These are phyloP conservation scores for Coleophoma cylindrospora DNA, from an alignment of 2,329 filamentous ascomycete species.

Conservation along the genomic window DNA sequence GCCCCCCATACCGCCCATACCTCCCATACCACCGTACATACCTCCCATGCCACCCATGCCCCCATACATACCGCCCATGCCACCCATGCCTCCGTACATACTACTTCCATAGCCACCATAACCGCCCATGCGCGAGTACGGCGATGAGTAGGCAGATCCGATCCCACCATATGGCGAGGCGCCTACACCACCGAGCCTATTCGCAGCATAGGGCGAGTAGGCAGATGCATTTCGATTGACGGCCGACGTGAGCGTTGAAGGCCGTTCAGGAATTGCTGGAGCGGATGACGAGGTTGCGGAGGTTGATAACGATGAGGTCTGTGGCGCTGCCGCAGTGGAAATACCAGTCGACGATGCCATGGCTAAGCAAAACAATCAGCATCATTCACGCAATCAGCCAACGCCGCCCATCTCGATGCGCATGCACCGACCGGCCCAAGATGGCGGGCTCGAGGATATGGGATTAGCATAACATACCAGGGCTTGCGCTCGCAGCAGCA, in stretches of 20 bases:
- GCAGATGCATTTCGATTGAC: slow-evolving; percentile 86
- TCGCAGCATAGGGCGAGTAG: slow-evolving; percentile 62
- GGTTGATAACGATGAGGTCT: slow-evolving; percentile 35
- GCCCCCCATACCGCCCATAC: slow-evolving; percentile 26
- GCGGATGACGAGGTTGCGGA: slow-evolving; percentile 31
- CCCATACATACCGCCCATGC: background rate
- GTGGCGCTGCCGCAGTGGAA: slow-evolving; percentile 34
- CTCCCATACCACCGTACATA: slow-evolving; percentile 39
- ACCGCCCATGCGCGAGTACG: slow-evolving; percentile 38
- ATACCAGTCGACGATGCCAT: slow-evolving; percentile 30
- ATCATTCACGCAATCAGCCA: slow-evolving; percentile 2
- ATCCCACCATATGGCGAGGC: slow-evolving; percentile 27
- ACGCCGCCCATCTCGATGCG: slow-evolving; percentile 2
- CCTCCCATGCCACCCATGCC: slow-evolving; percentile 43
- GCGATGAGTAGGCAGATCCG: slow-evolving; percentile 42
- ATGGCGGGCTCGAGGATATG: too few species aligned
- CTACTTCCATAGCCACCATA: slow-evolving; percentile 33
- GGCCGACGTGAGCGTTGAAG: slow-evolving; percentile 69
- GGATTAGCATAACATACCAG: slow-evolving; percentile 20
- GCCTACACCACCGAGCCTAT: slow-evolving; percentile 47
- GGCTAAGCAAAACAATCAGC: slow-evolving; percentile 18
- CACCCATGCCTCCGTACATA: slow-evolving; percentile 28
- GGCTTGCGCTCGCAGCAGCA: slow-evolving; percentile 20
- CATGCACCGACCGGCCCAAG: too few species aligned
- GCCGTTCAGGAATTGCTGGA: slow-evolving; percentile 76